Evolutionary conservation across 208 protist species (phyloP).

Genomic region (Crithidia brevicula): DNA sequence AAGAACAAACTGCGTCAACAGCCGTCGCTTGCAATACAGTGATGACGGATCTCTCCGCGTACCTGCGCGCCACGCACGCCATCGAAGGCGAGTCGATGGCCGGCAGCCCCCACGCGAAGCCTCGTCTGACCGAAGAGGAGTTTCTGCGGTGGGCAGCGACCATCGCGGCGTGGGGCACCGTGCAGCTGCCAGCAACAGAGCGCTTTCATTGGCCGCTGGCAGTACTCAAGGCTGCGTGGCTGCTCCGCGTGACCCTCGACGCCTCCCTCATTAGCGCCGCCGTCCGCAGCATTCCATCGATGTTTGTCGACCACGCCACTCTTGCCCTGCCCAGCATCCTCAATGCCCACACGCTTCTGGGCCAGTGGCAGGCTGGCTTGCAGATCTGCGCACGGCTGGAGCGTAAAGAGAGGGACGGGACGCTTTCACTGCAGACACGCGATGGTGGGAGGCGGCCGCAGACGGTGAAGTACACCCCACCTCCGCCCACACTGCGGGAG

Average conservation of each 20-base stretch:
- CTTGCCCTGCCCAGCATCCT: slow-evolving; percentile 22
- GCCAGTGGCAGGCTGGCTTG: slow-evolving; percentile 33
- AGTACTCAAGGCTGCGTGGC: slow-evolving; percentile 25
- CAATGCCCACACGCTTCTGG: slow-evolving; percentile 30
- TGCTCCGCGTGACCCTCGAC: slow-evolving; percentile 33
- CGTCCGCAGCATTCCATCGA: slow-evolving; percentile 12
- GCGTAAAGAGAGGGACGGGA: slow-evolving; percentile 18
- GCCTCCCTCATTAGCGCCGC: slow-evolving; percentile 7
- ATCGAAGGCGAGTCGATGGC: slow-evolving; percentile 16
- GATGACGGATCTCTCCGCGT: slow-evolving; percentile 20
- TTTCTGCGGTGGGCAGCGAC: slow-evolving; percentile 25
- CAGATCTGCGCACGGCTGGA: slow-evolving; percentile 29
- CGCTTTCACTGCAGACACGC: neutral
- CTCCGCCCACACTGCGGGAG: slow-evolving; percentile 21
- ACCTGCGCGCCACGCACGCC: slow-evolving; percentile 20
- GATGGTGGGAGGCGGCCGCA: neutral
- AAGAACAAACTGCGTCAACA: neutral
- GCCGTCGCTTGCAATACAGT: slow-evolving; percentile 17
- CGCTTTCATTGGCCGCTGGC: slow-evolving; percentile 39
- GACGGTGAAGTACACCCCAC: slow-evolving; percentile 8
- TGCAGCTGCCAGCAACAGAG: slow-evolving; percentile 27
- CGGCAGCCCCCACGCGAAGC: neutral
- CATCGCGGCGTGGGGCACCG: slow-evolving; percentile 20
- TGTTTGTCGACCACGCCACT: slow-evolving; percentile 10
- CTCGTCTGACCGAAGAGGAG: slow-evolving; percentile 20